Evolutionary conservation across 2,329 filamentous ascomycete genomes (phyloP), one percentile per base, ranked within the genome.

Genomic region (Diplodia scrobiculata): DNA sequence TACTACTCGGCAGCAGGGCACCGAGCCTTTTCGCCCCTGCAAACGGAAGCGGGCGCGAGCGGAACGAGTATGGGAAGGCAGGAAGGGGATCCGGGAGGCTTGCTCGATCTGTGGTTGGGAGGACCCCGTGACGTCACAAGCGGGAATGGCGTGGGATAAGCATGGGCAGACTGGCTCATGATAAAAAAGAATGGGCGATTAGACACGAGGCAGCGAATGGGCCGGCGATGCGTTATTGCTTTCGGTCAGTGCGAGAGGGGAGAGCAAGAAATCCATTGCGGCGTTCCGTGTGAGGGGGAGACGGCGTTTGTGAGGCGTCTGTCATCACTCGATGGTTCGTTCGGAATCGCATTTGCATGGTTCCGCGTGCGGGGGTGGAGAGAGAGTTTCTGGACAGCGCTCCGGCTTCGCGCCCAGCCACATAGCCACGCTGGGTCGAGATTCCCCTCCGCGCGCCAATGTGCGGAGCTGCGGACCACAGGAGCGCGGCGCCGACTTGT

Each of bases 91-190:
- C 7, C 41, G 41, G 41, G n/a, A 10, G n/a, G 41, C 41, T 19
- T 45, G 17, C 41, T 45, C 41, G 19, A 45, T 45, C 41, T 45
- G 17, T 45, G 41, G n/a, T 38, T 7, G 34, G n/a, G 13, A 51
- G 48, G 48, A 51, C 32, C 54, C 54, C 7, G 36, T 59, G 55
- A 59, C 55, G 55, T 59, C 55, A 59, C 11, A 4, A 9, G 25
- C 25, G 51, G 27, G 27, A n/a, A 19, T 2, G 17, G 9, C 14
- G 51, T 29, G 25, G 51, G 17, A n/a, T 53, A 29, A 25, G 14
- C 25, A 25, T 32, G 51, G 11, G 41, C 2, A n/a, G 17, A n/a
- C 13, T 9, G 1, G 25, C 25, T 25, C 25, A 4, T 3, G 41
- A 45, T 45, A n/a, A 19, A 9, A 19, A 45, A 45, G 34, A 36